Conservation (phyloP, 345 rosid species). For the Cardiospermum halicacabum region DNA sequence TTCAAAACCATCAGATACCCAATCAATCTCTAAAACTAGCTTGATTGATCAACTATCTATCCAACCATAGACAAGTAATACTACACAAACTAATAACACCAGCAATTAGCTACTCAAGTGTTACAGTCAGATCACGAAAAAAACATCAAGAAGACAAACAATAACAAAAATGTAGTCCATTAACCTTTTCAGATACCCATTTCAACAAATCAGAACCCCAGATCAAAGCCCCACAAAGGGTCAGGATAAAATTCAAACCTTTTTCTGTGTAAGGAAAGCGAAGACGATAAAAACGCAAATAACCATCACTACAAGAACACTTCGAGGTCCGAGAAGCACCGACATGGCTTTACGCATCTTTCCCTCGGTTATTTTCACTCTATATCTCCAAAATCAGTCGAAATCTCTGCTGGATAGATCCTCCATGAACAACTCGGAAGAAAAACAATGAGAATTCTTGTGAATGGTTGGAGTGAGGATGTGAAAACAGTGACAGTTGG, state of each 20-base stretch:
- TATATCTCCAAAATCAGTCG: neutral
- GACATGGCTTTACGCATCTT: conserved; percentile 64
- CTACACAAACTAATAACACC: neutral
- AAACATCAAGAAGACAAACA: neutral
- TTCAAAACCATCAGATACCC: neutral
- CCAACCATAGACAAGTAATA: neutral
- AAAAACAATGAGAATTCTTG: neutral
- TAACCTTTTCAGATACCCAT: neutral
- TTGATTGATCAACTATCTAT: neutral
- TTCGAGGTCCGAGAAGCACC: conserved; percentile 52
- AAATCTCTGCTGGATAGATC: neutral
- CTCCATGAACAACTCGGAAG: conserved; percentile 1
- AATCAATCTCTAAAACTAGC: neutral
- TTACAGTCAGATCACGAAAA: conserved; percentile 2
- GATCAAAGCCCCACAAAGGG: neutral
- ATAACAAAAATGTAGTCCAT: neutral
- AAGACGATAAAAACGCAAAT: conserved; percentile 48
- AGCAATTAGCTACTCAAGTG: neutral
- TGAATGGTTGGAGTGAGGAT: neutral
- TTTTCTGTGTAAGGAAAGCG: conserved; percentile 33
- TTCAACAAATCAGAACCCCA: neutral
- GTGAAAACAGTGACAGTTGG: too few species aligned
- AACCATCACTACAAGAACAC: conserved; percentile 44
- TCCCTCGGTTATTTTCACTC: neutral
- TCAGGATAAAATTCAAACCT: conserved; percentile 31